Percentiles rank a stretch among this genome's conserved stretches.
Evolutionary conservation across 2,329 filamentous ascomycete species (phyloP).

Genomic region (Orbilia oligospora): DNA sequence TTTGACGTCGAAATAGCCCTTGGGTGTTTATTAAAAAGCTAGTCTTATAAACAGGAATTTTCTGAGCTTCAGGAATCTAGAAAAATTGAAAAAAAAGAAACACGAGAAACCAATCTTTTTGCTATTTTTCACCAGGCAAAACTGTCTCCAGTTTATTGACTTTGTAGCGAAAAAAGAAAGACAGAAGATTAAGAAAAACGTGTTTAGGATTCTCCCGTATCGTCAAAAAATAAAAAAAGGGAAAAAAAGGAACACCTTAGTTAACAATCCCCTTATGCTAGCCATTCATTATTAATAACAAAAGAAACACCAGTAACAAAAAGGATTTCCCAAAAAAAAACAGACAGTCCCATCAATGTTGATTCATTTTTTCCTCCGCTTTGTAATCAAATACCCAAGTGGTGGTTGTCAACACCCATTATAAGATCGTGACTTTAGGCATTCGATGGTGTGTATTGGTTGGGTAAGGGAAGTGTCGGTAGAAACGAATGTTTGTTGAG

Average conservation of each 20-base stretch:
- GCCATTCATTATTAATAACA: not conserved
- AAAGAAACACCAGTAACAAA: not conserved
- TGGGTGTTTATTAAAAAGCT: conserved; percentile 39
- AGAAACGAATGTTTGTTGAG: not conserved
- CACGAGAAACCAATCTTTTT: not conserved
- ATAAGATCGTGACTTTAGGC: too few relatives aligned
- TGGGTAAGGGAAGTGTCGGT: not conserved
- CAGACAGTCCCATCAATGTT: conserved; percentile 3
- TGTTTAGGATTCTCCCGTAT: conserved; percentile 24
- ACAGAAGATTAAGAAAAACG: not conserved
- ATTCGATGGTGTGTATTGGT: not conserved
- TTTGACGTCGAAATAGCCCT: conserved; percentile 40
- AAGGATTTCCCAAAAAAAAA: conserved; percentile 7
- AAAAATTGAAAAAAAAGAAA: conserved; percentile 15
- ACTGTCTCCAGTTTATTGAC: conserved; percentile 15
- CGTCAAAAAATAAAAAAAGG: conserved; percentile 28
- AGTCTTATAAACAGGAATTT: conserved; percentile 42
- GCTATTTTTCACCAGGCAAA: not conserved
- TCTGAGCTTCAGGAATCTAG: conserved; percentile 14
- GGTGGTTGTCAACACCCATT: conserved; percentile 8
- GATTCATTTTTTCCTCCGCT: not conserved
- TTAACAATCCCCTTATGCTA: conserved; percentile 15
- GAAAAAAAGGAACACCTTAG: conserved; percentile 9
- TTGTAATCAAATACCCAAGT: conserved; percentile 5
- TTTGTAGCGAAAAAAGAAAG: conserved; percentile 11